Evolutionary conservation across 768 basidiomycete species (phyloP), one percentile per base, ranked within the genome.

Genomic region (Podaxis carcinomalis): DNA sequence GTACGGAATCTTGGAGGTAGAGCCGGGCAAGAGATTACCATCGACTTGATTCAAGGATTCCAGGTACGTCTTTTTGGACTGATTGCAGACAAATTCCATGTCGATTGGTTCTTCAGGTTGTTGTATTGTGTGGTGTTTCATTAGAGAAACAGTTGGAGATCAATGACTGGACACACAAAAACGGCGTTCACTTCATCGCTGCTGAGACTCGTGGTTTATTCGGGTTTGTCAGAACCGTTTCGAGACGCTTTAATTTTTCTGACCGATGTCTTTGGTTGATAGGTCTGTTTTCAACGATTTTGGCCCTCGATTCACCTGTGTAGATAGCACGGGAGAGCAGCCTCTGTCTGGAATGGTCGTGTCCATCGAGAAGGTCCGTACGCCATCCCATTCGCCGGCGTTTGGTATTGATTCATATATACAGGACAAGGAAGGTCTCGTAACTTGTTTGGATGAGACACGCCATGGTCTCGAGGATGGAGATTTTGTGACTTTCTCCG

Each of bases 391-490:
- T 23, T 27, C 19, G 25, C 36, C 14, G 13, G 44, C 21, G 47
- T 56, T 19, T 19, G 1, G 28, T 27, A 37, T 37, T 61, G 36
- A 65, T 16, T 50, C n/a, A 11, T 32, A 28, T 23, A 21, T 28
- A 28, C 60, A 96, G 93, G 89, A 87, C 62, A 78, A 81, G 49
- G 94, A 97, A 56, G 95, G 90, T n/a, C 75, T 98, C 21, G 96
- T 98, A 5, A 97, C 96, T 10, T 97, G 95, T 71, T 78, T 98
- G 62, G 97, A 99, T 66, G 97, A 99, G 77, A 90, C 96, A 10
- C 85, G 97, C 62, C 97, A 98, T 72, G 97, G 97, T 19, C 83
- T 99, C n/a, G 95, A 98, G 72, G 97, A 98, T 71, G 97, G 97
- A 14, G 94, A 98, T 70, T 98, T 88, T 68, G 95, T 98, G 23